Conservation (phyloP, 495 filamentous ascomycete genomes). For the Astrothelium subdiscretum region DNA sequence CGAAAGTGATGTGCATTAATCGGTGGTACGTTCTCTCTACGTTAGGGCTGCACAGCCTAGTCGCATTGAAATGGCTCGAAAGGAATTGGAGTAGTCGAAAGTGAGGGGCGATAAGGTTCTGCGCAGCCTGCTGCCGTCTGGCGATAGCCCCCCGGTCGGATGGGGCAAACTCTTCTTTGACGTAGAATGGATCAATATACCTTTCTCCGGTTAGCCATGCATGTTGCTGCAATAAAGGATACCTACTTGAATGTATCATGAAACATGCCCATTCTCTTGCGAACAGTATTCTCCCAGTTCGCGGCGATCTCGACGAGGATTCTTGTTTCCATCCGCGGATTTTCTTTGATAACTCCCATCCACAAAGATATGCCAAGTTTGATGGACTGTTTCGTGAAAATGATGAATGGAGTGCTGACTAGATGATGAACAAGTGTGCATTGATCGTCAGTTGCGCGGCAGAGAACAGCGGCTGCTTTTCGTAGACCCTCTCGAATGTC, state of each 20-base stretch:
- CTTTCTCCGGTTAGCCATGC: conserved; percentile 31
- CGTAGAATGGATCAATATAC: conserved; percentile 78
- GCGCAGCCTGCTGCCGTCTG: conserved; percentile 61
- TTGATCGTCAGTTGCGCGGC: conserved; percentile 57
- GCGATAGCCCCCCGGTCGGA: conserved; percentile 68
- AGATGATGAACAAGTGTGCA: conserved; percentile 71
- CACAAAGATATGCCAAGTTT: conserved; percentile 91
- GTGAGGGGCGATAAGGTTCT: conserved; percentile 76
- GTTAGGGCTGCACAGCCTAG: conserved; percentile 65
- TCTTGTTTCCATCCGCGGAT: conserved; percentile 72
- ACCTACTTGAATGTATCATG: conserved; percentile 54
- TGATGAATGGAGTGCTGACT: conserved; percentile 78
- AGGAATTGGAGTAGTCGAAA: conserved; percentile 77
- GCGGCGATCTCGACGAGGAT: conserved; percentile 73
- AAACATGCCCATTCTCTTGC: conserved; percentile 68
- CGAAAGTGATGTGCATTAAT: conserved; percentile 61
- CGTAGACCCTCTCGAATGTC: conserved; percentile 72
- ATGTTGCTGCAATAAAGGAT: conserved; percentile 5
- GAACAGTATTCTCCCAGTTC: conserved; percentile 74
- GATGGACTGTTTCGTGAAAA: conserved; percentile 90
- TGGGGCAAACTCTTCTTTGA: conserved; percentile 85
- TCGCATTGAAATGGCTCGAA: conserved; percentile 86
- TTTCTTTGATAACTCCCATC: conserved; percentile 94
- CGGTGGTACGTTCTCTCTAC: conserved; percentile 70
- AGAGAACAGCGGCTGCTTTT: conserved; percentile 73